Base-by-base conservation (phyloP, 768 basidiomycete genomes). In the Termitomyces sp. region DNA sequence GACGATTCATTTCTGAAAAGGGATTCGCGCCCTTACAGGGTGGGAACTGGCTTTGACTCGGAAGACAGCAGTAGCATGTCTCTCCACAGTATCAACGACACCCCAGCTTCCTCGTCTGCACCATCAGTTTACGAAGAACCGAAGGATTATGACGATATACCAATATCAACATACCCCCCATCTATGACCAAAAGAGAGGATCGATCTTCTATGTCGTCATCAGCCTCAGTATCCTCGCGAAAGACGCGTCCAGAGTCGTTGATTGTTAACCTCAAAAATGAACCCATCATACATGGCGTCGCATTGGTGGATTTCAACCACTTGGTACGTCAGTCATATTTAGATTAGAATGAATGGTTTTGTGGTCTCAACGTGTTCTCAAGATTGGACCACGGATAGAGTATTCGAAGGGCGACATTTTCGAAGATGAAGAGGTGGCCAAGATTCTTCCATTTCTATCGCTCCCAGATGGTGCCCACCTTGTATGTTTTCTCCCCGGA, bases 241-340 rank as follows among this genome's bases (percentile, higher is more conserved):
- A 94, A 93, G 69, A 80, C 85, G 32, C 82, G 91, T 17, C 92
- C 91, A 8, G 91, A 94, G 66, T 90, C 89, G 4, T 73, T 90
- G 68, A 65, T 94, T 9, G 70, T 90, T n/a, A 78, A 81, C 31
- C 77, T 85, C 16, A 77, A 81, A 0, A 72, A 73, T n/a, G 74
- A 76, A 5, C 85, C 85, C 7, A 73, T 95, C 21, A 78, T 96
- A 16, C 77, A 95, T 5, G 95, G 95, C 4, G 86, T 96, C 53
- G 93, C 92, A 2, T 75, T 97, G n/a, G 87, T 97, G 34, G 95
- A 97, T 68, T 97, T 97, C 69, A 95, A 97, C 69, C 95, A 97
- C 73, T 72, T 95, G 67, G 95, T 94, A 68, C 65, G 82, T 71
- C 32, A n/a, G 48, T 41, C 41, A 16, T 38, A n/a, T 34, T 5